phyloP scores from a whole-genome alignment of 2,329 filamentous ascomycete species.

The Ampelomyces quisqualis region DNA sequence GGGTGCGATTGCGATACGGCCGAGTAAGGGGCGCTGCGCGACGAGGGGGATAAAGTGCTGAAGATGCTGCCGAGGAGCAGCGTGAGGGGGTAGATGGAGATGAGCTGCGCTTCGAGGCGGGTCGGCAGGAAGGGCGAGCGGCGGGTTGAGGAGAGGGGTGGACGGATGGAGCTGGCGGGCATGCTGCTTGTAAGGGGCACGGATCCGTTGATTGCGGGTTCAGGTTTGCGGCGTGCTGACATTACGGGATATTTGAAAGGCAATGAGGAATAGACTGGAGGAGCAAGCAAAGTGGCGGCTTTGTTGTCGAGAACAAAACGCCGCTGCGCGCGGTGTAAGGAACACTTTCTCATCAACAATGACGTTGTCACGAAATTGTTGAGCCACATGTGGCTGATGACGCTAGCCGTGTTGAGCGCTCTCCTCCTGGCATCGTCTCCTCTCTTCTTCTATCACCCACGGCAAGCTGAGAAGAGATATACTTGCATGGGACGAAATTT shows the following conservation, averaged over 20 bases:
- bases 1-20: conserved; percentile 63
- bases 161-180: conserved; percentile 26
- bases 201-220: conserved; percentile 15
- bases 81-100: conserved; percentile 73
- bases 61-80: conserved; percentile 81
- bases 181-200: conserved; percentile 26
- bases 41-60: conserved; percentile 73
- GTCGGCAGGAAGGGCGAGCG: conserved; percentile 67
- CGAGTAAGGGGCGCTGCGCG: conserved; percentile 62
- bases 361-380: conserved; percentile 23
- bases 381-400: conserved; percentile 25
- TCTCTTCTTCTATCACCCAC: conserved; percentile 13
- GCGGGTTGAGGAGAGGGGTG: conserved; percentile 24
- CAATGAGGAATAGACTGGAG: not conserved
- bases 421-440: conserved; percentile 13
- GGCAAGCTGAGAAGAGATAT: conserved; percentile 14
- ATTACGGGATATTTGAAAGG: too few relatives aligned
- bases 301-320: too few relatives aligned
- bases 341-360: too few relatives aligned
- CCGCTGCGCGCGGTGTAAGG: too few relatives aligned
- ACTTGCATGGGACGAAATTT: too few relatives aligned
- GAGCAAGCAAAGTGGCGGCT: too few relatives aligned
- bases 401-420: conserved; percentile 15
- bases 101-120: conserved; percentile 62
- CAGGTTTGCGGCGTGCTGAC: conserved; percentile 38